Base-by-base conservation (phyloP, 2,329 filamentous ascomycete species). In the Fusarium cicatricum region DNA sequence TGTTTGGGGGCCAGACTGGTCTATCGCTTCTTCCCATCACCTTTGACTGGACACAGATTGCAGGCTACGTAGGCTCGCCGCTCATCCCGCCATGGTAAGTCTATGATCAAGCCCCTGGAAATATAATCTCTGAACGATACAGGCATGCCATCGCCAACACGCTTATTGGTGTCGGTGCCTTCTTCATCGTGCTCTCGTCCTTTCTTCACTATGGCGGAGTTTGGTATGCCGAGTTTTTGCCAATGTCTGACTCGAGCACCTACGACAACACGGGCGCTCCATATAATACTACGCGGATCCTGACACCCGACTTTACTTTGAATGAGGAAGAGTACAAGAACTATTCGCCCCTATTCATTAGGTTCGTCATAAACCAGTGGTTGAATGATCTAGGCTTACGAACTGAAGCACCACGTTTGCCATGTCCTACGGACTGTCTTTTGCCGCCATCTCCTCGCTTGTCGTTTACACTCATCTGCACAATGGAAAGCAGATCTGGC, bases 41-140 rank as follows among this genome's bases (percentile, higher is more conserved):
- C 0, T 90, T 92, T 67, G 89, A 92, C 76, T 91, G 89, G 88
- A 88, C 87, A 5, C 87, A 90, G 64, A 82, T 91, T 46, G 81
- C 87, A 3, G 89, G 87, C 40, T 91, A 85, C 57, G 78, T 89
- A 45, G 84, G 84, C 26, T 89, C 86, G 10, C 89, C 88, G 16
- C 74, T 91, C 32, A 87, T 90, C 43, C 84, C 87, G 3, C 89
- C 89, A 5, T 91, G 87, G 83, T 84, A 70, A 54, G 79, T 69
- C 12, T 17, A 42, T 10, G 4, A 17, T n/a, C 9, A 3, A 9
- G 1, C 10, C 11, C 21, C 11, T 23, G 9, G 12, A 14, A 8
- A 7, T 11, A 23, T n/a, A 9, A 10, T 5, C 28, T 21, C 26
- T 46, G 4, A 51, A 17, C 7, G 12, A 28, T 11, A 32, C 21